Evolutionary conservation across 768 basidiomycete species (phyloP).

Genomic region (Leccinellum albellum): DNA sequence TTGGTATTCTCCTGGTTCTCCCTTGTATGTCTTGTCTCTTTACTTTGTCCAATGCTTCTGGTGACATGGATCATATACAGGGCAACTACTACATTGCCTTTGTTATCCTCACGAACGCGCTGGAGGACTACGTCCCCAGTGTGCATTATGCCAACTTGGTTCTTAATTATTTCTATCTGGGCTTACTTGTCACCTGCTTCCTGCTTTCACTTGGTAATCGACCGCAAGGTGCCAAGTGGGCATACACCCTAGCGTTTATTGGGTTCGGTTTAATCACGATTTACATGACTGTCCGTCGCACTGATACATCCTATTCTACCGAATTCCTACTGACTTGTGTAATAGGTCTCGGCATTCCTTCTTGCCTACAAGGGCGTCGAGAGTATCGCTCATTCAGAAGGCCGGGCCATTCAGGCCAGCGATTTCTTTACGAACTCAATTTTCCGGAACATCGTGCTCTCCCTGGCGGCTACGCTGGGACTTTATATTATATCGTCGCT

Average conservation of each 20-base stretch:
- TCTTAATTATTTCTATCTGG: conserved; percentile 85
- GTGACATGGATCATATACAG: conserved; percentile 30
- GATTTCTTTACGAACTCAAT: conserved; percentile 75
- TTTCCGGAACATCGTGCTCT: conserved; percentile 84
- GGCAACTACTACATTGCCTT: conserved; percentile 94
- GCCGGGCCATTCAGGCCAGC: conserved; percentile 45
- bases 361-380: conserved; percentile 81
- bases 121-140: conserved; percentile 61
- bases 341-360: conserved; percentile 70
- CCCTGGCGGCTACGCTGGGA: conserved; percentile 83
- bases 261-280: conserved; percentile 88
- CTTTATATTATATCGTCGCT: conserved; percentile 81
- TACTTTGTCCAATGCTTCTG: not conserved
- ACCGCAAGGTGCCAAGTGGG: conserved; percentile 86
- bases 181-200: conserved; percentile 83
- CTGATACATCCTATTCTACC: not conserved
- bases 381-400: conserved; percentile 44
- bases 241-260: conserved; percentile 79
- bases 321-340: conserved; percentile 2
- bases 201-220: conserved; percentile 86
- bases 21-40: conserved; percentile 44
- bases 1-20: conserved; percentile 92
- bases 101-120: conserved; percentile 65
- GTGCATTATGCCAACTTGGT: conserved; percentile 72
- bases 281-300: conserved; percentile 83